phyloP scores from a whole-genome alignment of 192 early-diverging fungal species.

The Dimargaris cristalligena region DNA sequence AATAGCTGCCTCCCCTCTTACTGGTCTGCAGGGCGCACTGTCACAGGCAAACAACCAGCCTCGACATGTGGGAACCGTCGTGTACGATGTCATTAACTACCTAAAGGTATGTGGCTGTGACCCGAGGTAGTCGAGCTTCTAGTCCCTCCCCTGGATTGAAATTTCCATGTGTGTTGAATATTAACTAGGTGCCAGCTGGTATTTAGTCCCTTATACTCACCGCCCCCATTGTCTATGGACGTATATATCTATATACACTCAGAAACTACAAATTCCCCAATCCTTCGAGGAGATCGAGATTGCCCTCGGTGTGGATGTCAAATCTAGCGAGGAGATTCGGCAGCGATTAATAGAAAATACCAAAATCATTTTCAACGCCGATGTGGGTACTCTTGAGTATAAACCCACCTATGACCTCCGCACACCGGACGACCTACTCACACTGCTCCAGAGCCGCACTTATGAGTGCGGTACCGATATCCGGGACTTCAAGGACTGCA shows the following conservation, averaged over 20 bases:
- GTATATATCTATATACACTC: not conserved
- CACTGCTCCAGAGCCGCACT: slow-evolving; percentile 33
- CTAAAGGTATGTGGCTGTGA: slow-evolving; percentile 23
- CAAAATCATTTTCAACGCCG: slow-evolving; percentile 41
- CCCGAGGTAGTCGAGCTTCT: not conserved
- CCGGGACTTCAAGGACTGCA: slow-evolving; percentile 59
- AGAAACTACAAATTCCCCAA: slow-evolving; percentile 38
- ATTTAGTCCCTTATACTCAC: not conserved
- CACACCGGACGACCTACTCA: slow-evolving; percentile 50
- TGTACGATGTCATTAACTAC: slow-evolving; percentile 36
- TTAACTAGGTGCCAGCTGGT: not conserved
- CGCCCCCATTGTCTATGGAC: not conserved
- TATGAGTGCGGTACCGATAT: slow-evolving; percentile 50
- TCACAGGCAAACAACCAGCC: too few species aligned
- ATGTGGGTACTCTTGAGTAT: slow-evolving; percentile 46
- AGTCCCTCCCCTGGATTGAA: not conserved
- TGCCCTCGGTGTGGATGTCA: slow-evolving; percentile 36
- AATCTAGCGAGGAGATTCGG: slow-evolving; percentile 32
- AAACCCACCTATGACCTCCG: slow-evolving; percentile 59
- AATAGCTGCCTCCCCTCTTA: too few species aligned
- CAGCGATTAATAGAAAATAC: slow-evolving; percentile 38
- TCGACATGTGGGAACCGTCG: slow-evolving; percentile 32
- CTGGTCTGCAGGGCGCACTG: too few species aligned
- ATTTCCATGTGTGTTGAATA: not conserved
- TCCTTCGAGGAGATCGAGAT: slow-evolving; percentile 36